Base-by-base conservation (phyloP, 495 filamentous ascomycete genomes). In the Alectoria sarmentosa region DNA sequence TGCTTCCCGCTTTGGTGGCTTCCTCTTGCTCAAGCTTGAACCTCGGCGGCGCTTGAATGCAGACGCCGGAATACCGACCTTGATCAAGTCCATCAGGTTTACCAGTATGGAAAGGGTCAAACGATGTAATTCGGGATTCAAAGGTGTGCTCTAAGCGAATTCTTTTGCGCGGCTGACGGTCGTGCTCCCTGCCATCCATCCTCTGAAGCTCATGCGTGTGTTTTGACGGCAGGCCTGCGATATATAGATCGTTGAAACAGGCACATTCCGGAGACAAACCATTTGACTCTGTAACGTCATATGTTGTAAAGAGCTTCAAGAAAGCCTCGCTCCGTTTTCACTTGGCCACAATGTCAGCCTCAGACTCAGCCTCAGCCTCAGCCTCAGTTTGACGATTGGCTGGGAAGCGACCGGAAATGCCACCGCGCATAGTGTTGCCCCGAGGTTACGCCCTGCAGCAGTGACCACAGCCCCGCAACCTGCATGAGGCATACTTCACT, bases 141-240 rank as follows among this genome's bases (percentile, higher is more conserved):
- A 59, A 4, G 21, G 37, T 26, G n/a, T 21, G n/a, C 36, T 36
- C 36, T 17, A 59, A 30, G 17, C 57, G 57, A 19, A 42, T 37
- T 59, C 57, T 39, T 19, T 59, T 59, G 36, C 36, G 30, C 57
- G 57, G 57, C n/a, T n/a, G 23, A 41, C 14, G 17, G 15, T n/a
- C 36, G 36, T 59, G 4, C n/a, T 34, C 57, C 19, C 36, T 38
- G 21, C 39, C 34, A 15, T 39, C n/a, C 57, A 59, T 59, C 19
- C 15, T 14, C 39, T 10, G 39, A 15, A 14, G 39, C 13, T 41
- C 15, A n/a, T 14, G 7, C 39, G 39, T 8, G 15, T 8, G 5
- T 15, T 41, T 9, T 41, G 11, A 14, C 39, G 39, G 7, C 39
- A 9, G 39, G 39, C 39, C 39, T 10, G 15, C 7, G 13, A 41